phyloP scores from a whole-genome alignment of 352 stramenopile genomes.

The Phytopythium litorale region DNA sequence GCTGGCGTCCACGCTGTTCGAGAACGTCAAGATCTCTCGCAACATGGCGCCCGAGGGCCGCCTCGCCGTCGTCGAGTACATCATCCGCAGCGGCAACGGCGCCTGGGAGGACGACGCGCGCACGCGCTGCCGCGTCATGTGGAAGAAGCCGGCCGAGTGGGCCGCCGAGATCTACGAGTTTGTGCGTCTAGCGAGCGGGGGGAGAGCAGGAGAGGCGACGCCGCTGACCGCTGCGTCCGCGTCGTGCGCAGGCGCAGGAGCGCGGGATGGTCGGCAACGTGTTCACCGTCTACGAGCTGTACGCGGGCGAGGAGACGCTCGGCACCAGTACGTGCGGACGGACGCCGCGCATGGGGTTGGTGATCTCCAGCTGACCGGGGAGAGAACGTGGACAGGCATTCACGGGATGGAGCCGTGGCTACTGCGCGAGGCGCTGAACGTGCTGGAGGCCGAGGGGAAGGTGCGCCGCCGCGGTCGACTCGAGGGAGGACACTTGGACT shows the following conservation, averaged over 20 bases:
- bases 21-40: slow-evolving; percentile 82
- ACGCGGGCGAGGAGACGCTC: slow-evolving; percentile 77
- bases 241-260: slow-evolving; percentile 41
- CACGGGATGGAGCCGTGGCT: slow-evolving; percentile 85
- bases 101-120: slow-evolving; percentile 78
- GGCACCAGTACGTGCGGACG: slow-evolving; percentile 49
- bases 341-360: background rate
- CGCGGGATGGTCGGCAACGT: slow-evolving; percentile 78
- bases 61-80: slow-evolving; percentile 63
- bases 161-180: slow-evolving; percentile 84
- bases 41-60: slow-evolving; percentile 74
- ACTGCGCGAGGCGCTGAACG: slow-evolving; percentile 66
- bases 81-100: slow-evolving; percentile 73
- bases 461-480: slow-evolving; percentile 10
- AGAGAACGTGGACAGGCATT: slow-evolving; percentile 28
- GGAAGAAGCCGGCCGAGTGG: slow-evolving; percentile 81
- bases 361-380: background rate
- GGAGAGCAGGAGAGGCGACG: too few relatives aligned
- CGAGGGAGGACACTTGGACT: background rate
- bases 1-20: slow-evolving; percentile 61
- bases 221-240: background rate
- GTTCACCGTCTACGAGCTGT: slow-evolving; percentile 84
- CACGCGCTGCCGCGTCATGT: slow-evolving; percentile 82
- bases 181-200: slow-evolving; percentile 22
- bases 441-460: slow-evolving; percentile 77